Evolutionary conservation across 169 alveolate genomes (phyloP).

Genomic region (Babesia ovata): DNA sequence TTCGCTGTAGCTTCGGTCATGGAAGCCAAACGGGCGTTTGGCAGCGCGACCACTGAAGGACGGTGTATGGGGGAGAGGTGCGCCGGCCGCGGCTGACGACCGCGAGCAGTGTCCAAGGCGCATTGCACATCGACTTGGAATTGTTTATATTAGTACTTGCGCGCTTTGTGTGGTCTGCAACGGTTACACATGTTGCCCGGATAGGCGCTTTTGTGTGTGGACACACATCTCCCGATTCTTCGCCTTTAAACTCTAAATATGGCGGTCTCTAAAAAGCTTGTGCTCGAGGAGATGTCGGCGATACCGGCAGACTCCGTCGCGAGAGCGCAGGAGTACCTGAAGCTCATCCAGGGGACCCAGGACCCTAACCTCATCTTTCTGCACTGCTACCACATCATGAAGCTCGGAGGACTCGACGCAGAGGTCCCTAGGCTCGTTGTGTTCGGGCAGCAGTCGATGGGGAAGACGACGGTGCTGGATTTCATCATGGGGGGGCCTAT

Average conservation of each 20-base stretch:
- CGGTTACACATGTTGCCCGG: neutral
- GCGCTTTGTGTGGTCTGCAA: neutral
- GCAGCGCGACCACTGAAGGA: slow-evolving; percentile 30
- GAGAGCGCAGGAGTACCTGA: slow-evolving; percentile 61
- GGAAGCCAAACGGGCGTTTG: neutral
- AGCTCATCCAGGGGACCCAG: slow-evolving; percentile 60
- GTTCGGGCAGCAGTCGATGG: slow-evolving; percentile 91
- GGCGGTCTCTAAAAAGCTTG: slow-evolving; percentile 12
- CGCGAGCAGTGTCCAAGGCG: neutral
- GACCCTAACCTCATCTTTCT: slow-evolving; percentile 82
- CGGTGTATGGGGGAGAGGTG: slow-evolving; percentile 44
- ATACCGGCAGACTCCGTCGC: slow-evolving; percentile 49
- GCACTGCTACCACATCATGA: slow-evolving; percentile 82
- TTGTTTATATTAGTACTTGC: too few species aligned
- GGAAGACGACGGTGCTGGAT: slow-evolving; percentile 87
- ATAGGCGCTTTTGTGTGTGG: slow-evolving; percentile 3
- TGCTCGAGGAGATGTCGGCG: slow-evolving; percentile 61
- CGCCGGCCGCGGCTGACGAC: neutral
- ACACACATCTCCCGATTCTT: neutral
- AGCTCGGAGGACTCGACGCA: slow-evolving; percentile 82
- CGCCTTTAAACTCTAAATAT: neutral
- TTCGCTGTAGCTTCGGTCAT: neutral
- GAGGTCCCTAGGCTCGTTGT: slow-evolving; percentile 89
- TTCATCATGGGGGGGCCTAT: slow-evolving; percentile 90
- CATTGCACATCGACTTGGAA: neutral